Percentiles rank a stretch among this genome's conserved stretches.
These are phyloP conservation scores for Aspergillus floridensis DNA, from an alignment of 2,329 filamentous ascomycete genomes.

Conservation along the genomic window DNA sequence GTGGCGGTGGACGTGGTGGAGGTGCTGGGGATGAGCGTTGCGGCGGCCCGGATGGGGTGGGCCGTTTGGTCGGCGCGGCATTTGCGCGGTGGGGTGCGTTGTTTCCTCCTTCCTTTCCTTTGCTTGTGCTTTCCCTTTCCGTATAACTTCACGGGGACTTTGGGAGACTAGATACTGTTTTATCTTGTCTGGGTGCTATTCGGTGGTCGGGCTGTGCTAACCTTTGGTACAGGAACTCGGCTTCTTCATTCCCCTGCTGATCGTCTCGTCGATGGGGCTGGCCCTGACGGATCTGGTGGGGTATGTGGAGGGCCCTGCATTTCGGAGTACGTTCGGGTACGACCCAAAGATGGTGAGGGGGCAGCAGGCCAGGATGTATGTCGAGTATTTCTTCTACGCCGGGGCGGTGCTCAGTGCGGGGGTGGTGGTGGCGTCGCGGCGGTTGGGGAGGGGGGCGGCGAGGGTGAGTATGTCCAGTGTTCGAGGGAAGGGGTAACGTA, in stretches of 20 bases:
- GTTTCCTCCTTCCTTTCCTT: no score
- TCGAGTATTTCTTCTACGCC: conserved; percentile 13
- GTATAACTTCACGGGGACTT: no score
- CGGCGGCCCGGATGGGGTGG: conserved; percentile 7
- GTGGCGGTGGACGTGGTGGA: conserved; percentile 11
- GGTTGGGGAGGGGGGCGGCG: neutral
- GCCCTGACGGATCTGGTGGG: conserved; percentile 7
- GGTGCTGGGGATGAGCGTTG: conserved; percentile 12
- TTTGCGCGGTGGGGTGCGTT: conserved; percentile 12
- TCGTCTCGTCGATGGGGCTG: conserved; percentile 8
- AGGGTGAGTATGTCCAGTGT: neutral
- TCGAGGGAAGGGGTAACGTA: neutral
- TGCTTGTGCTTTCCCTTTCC: no score
- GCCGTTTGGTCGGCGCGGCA: conserved; percentile 5
- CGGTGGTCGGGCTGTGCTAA: no score
- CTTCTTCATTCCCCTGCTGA: conserved; percentile 1
- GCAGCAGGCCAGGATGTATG: conserved; percentile 7
- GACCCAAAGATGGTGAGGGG: neutral
- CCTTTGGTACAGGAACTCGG: conserved; percentile 3
- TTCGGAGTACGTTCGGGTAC: neutral
- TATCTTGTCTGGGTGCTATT: no score
- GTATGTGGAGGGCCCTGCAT: neutral
- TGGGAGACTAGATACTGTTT: no score
- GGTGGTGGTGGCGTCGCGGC: conserved; percentile 4
- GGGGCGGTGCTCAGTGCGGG: conserved; percentile 8